These are phyloP conservation scores for Cyclaneusma minus DNA, from an alignment of 2,329 filamentous ascomycete species.

Conservation along the genomic window DNA sequence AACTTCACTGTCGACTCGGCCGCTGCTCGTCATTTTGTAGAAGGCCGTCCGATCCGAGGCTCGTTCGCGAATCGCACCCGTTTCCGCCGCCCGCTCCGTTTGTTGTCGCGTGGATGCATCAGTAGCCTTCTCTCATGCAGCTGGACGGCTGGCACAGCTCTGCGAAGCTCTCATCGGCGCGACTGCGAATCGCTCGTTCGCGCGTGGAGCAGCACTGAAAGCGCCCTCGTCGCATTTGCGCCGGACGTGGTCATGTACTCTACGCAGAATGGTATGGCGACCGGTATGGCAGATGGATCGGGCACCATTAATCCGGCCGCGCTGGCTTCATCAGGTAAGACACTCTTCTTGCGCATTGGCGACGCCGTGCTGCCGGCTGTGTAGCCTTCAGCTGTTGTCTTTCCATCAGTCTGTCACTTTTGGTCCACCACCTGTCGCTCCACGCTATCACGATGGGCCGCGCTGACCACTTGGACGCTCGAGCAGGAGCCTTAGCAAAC, in stretches of 20 bases:
- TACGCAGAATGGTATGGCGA: constrained; percentile 44
- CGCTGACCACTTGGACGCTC: constrained; percentile 9
- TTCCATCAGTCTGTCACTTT: constrained; percentile 13
- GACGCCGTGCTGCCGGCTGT: constrained; percentile 7
- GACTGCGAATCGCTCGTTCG: too few species aligned
- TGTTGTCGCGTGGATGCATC: too few species aligned
- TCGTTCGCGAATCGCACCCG: too few species aligned
- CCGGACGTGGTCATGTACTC: constrained; percentile 31
- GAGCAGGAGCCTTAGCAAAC: constrained; percentile 14
- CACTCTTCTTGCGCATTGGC: constrained; percentile 21
- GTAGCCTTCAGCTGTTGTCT: constrained; percentile 3
- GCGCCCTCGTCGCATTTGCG: too few species aligned
- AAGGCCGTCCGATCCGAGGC: too few species aligned
- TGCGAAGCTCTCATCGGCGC: too few species aligned
- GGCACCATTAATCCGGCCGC: constrained; percentile 85
- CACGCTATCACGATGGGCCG: constrained; percentile 3
- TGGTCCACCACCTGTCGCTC: constrained; percentile 3
- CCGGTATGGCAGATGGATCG: constrained; percentile 49
- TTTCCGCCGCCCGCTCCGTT: too few species aligned
- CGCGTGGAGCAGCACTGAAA: too few species aligned
- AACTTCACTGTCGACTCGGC: too few species aligned
- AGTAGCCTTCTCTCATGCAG: too few species aligned
- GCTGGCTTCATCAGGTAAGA: constrained; percentile 62
- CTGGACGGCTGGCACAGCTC: too few species aligned
- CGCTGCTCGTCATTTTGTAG: too few species aligned